Base-by-base conservation (phyloP, 2,329 filamentous ascomycete species). In the Sporothrix sp. region DNA sequence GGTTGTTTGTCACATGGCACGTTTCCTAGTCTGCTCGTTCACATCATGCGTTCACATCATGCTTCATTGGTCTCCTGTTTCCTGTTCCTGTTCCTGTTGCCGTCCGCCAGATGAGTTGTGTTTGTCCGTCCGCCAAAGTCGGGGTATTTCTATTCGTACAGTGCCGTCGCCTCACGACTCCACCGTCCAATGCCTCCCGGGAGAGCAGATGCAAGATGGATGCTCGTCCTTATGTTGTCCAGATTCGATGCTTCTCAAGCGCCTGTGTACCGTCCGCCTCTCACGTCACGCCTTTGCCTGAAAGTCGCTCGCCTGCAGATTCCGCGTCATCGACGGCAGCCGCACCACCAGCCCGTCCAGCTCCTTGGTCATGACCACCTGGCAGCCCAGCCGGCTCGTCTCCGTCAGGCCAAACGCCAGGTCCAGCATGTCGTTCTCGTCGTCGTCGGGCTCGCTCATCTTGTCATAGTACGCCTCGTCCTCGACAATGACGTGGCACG, bases 221-320 rank as follows among this genome's bases (percentile, higher is more conserved):
- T n/a, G n/a, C n/a, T 28, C 25, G 25, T 28, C 25, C 25, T 6
- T 5, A 28, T 28, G 25, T 28, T 10, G 25, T 28, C 25, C 25
- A 28, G 25, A 28, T 28, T 5, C 25, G 25, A 28, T 28, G 25
- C 25, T 10, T 5, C 9, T n/a, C n/a, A n/a, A n/a, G n/a, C n/a
- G n/a, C n/a, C n/a, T n/a, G n/a, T n/a, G n/a, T n/a, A n/a, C n/a
- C n/a, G n/a, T n/a, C n/a, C n/a, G n/a, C n/a, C n/a, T n/a, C n/a
- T n/a, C n/a, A n/a, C n/a, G n/a, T n/a, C n/a, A n/a, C n/a, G n/a
- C 33, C 25, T 53, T 56, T 3, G 52, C 65, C 62, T 74, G 71
- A 61, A 98, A 98, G 69, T 98, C 93, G 66, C 87, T 95, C 13
- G 88, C 87, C 70, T 98, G 93, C 68, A 98, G 62, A 64, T 98